These are phyloP conservation scores for Epichloe sibirici DNA, from an alignment of 2,329 filamentous ascomycete species.

Conservation along the genomic window DNA sequence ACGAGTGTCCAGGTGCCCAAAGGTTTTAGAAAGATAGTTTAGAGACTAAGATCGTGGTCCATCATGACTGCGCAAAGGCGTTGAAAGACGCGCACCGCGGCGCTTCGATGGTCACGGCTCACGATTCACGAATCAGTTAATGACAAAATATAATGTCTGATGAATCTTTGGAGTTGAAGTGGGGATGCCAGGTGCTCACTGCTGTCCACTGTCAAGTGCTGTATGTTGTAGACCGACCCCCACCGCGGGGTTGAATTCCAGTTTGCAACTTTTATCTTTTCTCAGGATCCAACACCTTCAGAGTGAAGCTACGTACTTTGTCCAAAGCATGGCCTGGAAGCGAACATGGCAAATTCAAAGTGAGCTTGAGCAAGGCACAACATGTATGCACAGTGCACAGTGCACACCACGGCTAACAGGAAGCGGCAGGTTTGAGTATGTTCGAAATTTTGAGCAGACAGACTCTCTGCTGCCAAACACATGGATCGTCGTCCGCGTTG, in stretches of 20 bases:
- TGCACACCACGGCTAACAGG: constrained; percentile 1
- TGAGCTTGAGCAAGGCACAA: constrained; percentile 15
- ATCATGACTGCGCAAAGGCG: background rate
- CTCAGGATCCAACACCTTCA: too few species aligned
- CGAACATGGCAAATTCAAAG: constrained; percentile 44
- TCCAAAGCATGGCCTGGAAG: background rate
- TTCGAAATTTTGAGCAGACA: constrained; percentile 74
- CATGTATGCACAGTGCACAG: background rate
- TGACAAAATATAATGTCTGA: too few species aligned
- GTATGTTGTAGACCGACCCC: background rate
- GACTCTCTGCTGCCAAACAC: constrained; percentile 78
- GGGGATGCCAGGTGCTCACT: too few species aligned
- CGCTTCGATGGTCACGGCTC: too few species aligned
- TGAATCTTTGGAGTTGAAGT: too few species aligned
- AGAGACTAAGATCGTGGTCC: background rate
- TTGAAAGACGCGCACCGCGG: background rate
- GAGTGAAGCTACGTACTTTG: background rate
- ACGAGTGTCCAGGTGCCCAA: constrained; percentile 1
- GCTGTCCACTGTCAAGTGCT: too few species aligned
- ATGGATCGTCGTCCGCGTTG: constrained; percentile 89
- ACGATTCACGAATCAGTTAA: background rate
- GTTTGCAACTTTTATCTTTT: too few species aligned
- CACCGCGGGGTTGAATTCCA: background rate
- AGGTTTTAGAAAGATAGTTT: background rate
- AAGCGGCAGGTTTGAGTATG: constrained; percentile 71